phyloP scores from a whole-genome alignment of 768 basidiomycete species.

The Amylocystis lapponica region DNA sequence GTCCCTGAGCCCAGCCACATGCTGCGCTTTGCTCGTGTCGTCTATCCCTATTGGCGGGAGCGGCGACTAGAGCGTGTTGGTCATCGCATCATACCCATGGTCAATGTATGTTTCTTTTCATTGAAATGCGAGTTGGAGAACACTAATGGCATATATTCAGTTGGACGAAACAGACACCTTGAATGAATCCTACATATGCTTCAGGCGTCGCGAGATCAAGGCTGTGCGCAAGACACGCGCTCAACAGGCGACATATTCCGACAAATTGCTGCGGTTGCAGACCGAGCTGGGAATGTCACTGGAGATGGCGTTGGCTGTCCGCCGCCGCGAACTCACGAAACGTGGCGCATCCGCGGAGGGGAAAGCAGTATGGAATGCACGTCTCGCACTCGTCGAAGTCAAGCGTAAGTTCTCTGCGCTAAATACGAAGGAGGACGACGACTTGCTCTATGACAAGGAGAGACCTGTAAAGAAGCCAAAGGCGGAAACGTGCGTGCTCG shows the following conservation, averaged over 20 bases:
- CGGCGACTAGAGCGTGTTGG: slow-evolving; percentile 77
- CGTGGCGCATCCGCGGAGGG: slow-evolving; percentile 54
- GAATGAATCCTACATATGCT: slow-evolving; percentile 95
- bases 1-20: slow-evolving; percentile 62
- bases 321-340: slow-evolving; percentile 74
- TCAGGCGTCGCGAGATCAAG: slow-evolving; percentile 92
- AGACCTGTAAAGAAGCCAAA: slow-evolving; percentile 56
- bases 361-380: slow-evolving; percentile 71
- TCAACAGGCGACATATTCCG: slow-evolving; percentile 82
- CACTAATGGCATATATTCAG: slow-evolving; percentile 28
- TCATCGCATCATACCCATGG: slow-evolving; percentile 75
- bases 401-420: slow-evolving; percentile 68
- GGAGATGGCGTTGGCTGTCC: slow-evolving; percentile 63
- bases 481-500: slow-evolving; percentile 22
- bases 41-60: slow-evolving; percentile 90
- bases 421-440: slow-evolving; percentile 63
- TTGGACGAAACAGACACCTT: slow-evolving; percentile 85
- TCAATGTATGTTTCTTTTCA: slow-evolving; percentile 61
- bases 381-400: slow-evolving; percentile 68
- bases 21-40: slow-evolving; percentile 58
- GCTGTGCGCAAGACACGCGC: slow-evolving; percentile 91
- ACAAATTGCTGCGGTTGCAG: slow-evolving; percentile 80
- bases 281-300: slow-evolving; percentile 66
- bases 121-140: neutral
- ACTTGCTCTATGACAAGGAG: slow-evolving; percentile 68